Base-by-base conservation (phyloP, 768 basidiomycete species). In the Serpula lacrymans region DNA sequence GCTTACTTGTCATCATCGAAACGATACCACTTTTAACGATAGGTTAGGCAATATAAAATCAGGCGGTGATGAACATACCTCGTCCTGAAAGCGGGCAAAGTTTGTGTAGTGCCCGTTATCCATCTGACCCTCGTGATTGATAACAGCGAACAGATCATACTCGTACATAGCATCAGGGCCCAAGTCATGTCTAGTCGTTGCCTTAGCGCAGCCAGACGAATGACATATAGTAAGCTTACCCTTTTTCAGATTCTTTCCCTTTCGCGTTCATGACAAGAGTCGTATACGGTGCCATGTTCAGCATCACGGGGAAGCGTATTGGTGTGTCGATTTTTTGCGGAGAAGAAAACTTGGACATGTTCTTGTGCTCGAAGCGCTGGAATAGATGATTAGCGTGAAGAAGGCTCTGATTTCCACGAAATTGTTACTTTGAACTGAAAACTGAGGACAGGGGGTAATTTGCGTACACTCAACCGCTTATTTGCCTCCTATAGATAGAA, bases 101-200 rank as follows among this genome's bases (percentile, higher is more conserved):
- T 85, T 88, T 21, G 86, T 92, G 62, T 96, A 98, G 54, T 98
- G 95, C 0, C 94, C 95, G 41, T 90, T 95, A 59, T 94, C 84
- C 54, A 96, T 80, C 59, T 88, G 85, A 5, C 94, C 94, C 60
- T 96, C 91, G 59, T 97, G 93, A 50, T 88, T 92, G 44, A 98
- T 85, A 27, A 96, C 91, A 18, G 88, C 85, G 53, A 93, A 91
- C 3, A 97, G 77, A 55, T 95, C 89, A 56, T 94, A 97, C 34
- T 87, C 82, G 58, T 87, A 95, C 69, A 90, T 71, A 10, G 74
- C 70, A 20, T 80, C 73, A 0, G 87, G 79, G 5, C 78, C 80
- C 3, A 71, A 67, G 43, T 70, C n/a, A n/a, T n/a, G 62, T 29
- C 72, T 78, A 46, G 14, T 34, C 7, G 24, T n/a, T 24, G 30